Evolutionary conservation across 345 rosid species (phyloP), one percentile per base, ranked within the genome.

Genomic region (Citropsis articulata): DNA sequence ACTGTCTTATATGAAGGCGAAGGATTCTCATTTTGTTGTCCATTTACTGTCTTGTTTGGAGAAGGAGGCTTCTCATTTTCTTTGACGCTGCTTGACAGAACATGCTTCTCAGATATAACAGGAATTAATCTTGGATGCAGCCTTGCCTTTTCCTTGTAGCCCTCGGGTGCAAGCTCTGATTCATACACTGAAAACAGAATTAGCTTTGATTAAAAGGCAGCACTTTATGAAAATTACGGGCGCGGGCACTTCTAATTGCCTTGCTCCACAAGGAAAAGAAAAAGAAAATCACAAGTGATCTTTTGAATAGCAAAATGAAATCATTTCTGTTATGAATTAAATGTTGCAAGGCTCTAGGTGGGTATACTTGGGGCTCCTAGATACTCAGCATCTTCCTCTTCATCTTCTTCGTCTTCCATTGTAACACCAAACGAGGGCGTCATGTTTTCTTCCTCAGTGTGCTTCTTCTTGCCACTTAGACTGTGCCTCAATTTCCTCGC

Each of bases 321-420:
- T 30, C 6, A 27, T 62, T 35, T 4, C 22, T 21, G 4, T 25
- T 12, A 6, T 3, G 31, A 77, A 31, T 31, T 1, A 61, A 77
- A 31, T 22, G 9, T 18, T 14, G 12, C 12, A 56, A 9, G 27
- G 57, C 7, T 18, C 62, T 19, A 33, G 38, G 10, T 22, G 28
- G 42, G 74, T 90, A 45, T 45, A 93, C 95, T 87, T 85, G 95
- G 97, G 6, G 97, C 92, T 81, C 92, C 95, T 60, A 89, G 85
- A 61, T 88, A 85, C 77, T 93, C 95, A 42, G 92, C 87, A 81
- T 87, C 93, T 82, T 83, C 87, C 19, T 84, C 83, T 25, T 62
- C 86, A 31, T 77, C 81, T 31, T 89, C 91, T 24, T 80, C 86
- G 3, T 89, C 84, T n/a, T 84, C 88, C 68, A 83, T 67, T 82